Evolutionary conservation across 176 grass and related monocot genomes (phyloP).

Genomic region (Pontederia paniculata): DNA sequence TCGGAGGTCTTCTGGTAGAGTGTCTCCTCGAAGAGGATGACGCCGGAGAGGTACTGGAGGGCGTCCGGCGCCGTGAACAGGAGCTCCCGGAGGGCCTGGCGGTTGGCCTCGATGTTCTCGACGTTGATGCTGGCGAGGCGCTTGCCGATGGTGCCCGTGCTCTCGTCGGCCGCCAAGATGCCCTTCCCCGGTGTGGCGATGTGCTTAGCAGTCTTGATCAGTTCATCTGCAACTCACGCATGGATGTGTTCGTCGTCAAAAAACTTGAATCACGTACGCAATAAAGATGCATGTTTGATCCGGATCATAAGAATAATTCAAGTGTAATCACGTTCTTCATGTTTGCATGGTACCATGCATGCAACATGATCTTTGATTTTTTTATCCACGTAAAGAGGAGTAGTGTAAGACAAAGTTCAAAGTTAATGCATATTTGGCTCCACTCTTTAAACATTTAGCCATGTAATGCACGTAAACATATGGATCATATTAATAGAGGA

Average conservation of each 20-base stretch:
- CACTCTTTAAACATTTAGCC: too few relatives aligned
- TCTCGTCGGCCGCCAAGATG: conserved; percentile 78
- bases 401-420: too few relatives aligned
- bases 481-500: too few relatives aligned
- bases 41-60: conserved; percentile 48
- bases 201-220: conserved; percentile 80
- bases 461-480: too few relatives aligned
- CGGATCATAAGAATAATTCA: too few relatives aligned
- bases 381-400: too few relatives aligned
- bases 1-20: conserved; percentile 52
- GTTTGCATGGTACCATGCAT: too few relatives aligned
- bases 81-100: conserved; percentile 71
- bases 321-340: too few relatives aligned
- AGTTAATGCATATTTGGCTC: too few relatives aligned
- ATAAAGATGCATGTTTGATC: too few relatives aligned
- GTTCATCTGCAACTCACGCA: conserved; percentile 79
- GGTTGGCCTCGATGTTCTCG: conserved; percentile 84
- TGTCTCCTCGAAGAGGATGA: conserved; percentile 96
- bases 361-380: too few relatives aligned
- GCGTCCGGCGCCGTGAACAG: conserved; percentile 62
- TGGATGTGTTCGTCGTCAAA: background rate
- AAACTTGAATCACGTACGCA: too few relatives aligned
- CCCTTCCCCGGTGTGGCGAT: conserved; percentile 78
- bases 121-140: conserved; percentile 82
- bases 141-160: conserved; percentile 90